phyloP scores from a whole-genome alignment of 2,329 filamentous ascomycete species.

The Fusarium fracticaudum region DNA sequence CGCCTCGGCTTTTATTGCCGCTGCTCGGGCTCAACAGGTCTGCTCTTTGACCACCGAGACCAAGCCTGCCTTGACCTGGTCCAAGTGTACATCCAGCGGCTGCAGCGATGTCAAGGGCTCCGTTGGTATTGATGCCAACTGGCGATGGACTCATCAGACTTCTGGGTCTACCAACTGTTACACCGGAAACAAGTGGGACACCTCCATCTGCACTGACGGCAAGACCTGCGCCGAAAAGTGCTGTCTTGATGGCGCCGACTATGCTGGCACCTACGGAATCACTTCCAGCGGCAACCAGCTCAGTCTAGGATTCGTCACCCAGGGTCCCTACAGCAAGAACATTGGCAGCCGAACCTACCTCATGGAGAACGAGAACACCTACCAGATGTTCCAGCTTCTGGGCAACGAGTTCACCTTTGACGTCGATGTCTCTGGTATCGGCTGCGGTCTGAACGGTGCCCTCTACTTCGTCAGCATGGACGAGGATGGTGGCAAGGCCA shows the following conservation, averaged over 20 bases:
- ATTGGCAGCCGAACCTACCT: constrained; percentile 70
- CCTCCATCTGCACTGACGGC: constrained; percentile 52
- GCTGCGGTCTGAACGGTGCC: constrained; percentile 77
- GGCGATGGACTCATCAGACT: constrained; percentile 66
- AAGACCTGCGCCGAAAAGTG: constrained; percentile 59
- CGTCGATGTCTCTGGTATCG: constrained; percentile 73
- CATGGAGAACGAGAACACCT: constrained; percentile 68
- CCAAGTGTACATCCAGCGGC: constrained; percentile 61
- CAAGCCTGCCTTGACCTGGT: constrained; percentile 64
- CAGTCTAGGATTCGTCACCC: constrained; percentile 66
- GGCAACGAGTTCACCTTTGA: constrained; percentile 78
- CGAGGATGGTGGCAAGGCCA: constrained; percentile 62
- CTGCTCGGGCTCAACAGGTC: constrained; percentile 57
- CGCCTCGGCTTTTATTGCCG: constrained; percentile 42
- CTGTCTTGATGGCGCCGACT: constrained; percentile 64
- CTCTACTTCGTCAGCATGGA: constrained; percentile 74
- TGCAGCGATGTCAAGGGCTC: constrained; percentile 61
- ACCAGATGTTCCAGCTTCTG: constrained; percentile 72
- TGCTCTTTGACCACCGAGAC: constrained; percentile 59
- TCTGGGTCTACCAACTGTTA: constrained; percentile 65
- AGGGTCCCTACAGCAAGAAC: constrained; percentile 57
- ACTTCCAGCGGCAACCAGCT: constrained; percentile 61
- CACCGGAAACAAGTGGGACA: constrained; percentile 61
- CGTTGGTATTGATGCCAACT: constrained; percentile 68
- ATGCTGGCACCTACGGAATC: constrained; percentile 62